These are phyloP conservation scores for Malus asiatica DNA, from an alignment of 306 rosid species.

Conservation along the genomic window DNA sequence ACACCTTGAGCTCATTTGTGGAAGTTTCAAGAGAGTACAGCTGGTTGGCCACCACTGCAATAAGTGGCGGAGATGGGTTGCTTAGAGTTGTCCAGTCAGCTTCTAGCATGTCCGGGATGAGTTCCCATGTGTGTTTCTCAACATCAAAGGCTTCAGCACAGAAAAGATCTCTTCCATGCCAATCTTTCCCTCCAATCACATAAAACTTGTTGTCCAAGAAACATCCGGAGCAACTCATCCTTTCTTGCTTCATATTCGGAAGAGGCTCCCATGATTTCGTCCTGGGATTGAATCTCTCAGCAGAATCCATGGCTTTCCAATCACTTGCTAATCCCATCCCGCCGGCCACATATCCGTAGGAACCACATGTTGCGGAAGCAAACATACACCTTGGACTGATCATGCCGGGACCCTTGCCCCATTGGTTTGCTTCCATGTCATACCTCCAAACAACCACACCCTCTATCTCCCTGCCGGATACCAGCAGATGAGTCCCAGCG, in stretches of 20 bases:
- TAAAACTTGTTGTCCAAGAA: constrained; percentile 66
- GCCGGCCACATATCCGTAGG: constrained; percentile 63
- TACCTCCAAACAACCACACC: constrained; percentile 61
- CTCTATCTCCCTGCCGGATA: constrained; percentile 54
- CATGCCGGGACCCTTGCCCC: constrained; percentile 75
- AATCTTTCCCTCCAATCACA: constrained; percentile 72
- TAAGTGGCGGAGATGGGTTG: constrained; percentile 57
- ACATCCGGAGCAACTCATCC: constrained; percentile 65
- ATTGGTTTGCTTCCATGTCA: constrained; percentile 35
- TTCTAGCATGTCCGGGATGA: constrained; percentile 50
- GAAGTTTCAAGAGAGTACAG: constrained; percentile 54
- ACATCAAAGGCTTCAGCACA: constrained; percentile 64
- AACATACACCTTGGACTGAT: constrained; percentile 57
- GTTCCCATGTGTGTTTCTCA: constrained; percentile 44
- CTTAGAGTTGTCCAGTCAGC: constrained; percentile 8
- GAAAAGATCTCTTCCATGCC: constrained; percentile 30
- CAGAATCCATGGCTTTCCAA: constrained; percentile 34
- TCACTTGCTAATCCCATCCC: constrained; percentile 37
- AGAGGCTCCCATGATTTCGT: constrained; percentile 49
- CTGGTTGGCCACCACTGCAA: constrained; percentile 61
- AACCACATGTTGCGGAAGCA: constrained; percentile 71
- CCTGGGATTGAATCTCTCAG: constrained; percentile 57
- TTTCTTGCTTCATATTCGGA: constrained; percentile 50
- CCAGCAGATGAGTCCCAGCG: constrained; percentile 71
- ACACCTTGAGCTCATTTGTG: constrained; percentile 61